Conservation (phyloP, 331 rosid species). For the Malus hybrid region DNA sequence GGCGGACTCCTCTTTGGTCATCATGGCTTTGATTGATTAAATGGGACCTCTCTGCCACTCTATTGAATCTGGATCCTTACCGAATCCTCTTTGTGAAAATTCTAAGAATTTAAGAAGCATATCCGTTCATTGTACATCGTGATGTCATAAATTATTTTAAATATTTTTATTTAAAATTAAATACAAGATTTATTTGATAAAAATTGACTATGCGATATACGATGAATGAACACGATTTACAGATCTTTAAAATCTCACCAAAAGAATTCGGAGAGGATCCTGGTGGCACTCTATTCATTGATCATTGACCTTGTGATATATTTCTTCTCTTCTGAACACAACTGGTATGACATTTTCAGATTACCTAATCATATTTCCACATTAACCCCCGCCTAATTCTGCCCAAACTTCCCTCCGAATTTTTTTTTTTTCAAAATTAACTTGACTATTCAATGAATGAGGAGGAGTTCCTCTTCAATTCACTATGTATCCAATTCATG, state of each 20-base stretch:
- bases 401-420: not conserved
- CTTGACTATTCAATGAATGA: too few relatives aligned
- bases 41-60: not conserved
- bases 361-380: not conserved
- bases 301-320: conserved; percentile 10
- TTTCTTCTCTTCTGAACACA: conserved; percentile 5
- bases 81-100: too few relatives aligned
- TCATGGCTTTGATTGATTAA: conserved; percentile 5
- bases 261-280: too few relatives aligned
- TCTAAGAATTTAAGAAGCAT: fast-evolving
- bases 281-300: not conserved
- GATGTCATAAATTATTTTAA: too few relatives aligned
- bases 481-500: too few relatives aligned
- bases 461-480: too few relatives aligned
- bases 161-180: too few relatives aligned
- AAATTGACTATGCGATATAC: fast-evolving
- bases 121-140: fast-evolving
- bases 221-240: too few relatives aligned
- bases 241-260: too few relatives aligned
- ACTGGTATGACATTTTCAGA: not conserved
- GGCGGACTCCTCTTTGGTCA: not conserved
- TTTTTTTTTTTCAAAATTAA: too few relatives aligned
- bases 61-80: not conserved
- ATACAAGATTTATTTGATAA: too few relatives aligned
- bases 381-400: not conserved